These are phyloP conservation scores for Entomortierella beljakovae DNA, from an alignment of 192 early-diverging fungal species.

Conservation along the genomic window DNA sequence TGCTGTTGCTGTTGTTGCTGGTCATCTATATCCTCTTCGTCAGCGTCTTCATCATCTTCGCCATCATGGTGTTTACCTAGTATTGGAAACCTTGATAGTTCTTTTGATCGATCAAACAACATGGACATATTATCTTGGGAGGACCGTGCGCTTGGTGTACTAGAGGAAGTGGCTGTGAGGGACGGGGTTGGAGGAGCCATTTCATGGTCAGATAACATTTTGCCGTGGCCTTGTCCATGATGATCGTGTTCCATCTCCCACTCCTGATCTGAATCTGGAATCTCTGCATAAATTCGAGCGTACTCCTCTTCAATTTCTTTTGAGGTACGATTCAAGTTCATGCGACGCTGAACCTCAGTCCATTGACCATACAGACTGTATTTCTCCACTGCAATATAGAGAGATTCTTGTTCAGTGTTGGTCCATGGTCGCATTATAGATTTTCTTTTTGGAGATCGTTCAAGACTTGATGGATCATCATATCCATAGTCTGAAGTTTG, in stretches of 20 bases:
- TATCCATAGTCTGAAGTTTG: not conserved
- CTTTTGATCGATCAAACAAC: slow-evolving; percentile 15
- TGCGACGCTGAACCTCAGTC: slow-evolving; percentile 13
- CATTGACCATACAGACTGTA: slow-evolving; percentile 33
- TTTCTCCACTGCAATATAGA: slow-evolving; percentile 43
- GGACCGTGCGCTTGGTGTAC: slow-evolving; percentile 23
- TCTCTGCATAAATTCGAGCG: slow-evolving; percentile 39
- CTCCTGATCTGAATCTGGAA: slow-evolving; percentile 36
- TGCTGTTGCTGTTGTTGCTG: slow-evolving; percentile 5
- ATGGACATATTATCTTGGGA: slow-evolving; percentile 26
- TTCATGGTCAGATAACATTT: not conserved
- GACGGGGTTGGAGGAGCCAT: slow-evolving; percentile 18
- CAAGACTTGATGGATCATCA: not conserved
- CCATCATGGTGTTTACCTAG: not conserved
- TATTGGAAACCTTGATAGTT: not conserved
- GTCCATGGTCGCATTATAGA: slow-evolving; percentile 28
- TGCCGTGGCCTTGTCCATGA: not conserved
- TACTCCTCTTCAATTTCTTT: slow-evolving; percentile 43
- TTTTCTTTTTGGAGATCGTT: slow-evolving; percentile 7
- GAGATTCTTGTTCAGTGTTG: slow-evolving; percentile 41
- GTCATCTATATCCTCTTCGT: slow-evolving; percentile 15
- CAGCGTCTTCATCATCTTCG: slow-evolving; percentile 10
- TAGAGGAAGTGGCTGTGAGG: slow-evolving; percentile 27
- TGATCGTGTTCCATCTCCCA: not conserved
- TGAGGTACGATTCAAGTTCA: slow-evolving; percentile 35